phyloP scores from a whole-genome alignment of 306 rosid genomes.

The Parietaria judaica region DNA sequence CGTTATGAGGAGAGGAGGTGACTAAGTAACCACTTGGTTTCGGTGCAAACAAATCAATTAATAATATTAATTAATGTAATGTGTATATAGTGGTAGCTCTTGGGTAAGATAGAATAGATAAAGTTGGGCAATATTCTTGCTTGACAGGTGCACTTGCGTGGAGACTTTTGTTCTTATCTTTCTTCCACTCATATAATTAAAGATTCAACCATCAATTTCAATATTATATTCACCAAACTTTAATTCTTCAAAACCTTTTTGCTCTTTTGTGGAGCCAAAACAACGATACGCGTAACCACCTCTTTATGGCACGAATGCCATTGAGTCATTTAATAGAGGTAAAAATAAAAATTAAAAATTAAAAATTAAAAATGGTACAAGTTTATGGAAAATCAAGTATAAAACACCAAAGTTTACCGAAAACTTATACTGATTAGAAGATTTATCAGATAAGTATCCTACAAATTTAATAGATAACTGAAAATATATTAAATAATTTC shows the following conservation, averaged over 20 bases:
- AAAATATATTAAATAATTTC: no score
- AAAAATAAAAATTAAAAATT: no score
- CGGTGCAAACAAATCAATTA: background rate
- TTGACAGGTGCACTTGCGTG: slow-evolving; percentile 20
- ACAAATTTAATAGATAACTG: no score
- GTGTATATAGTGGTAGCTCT: background rate
- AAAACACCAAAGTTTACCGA: no score
- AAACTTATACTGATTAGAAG: no score
- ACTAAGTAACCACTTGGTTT: background rate
- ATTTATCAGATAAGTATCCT: no score
- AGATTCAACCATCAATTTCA: slow-evolving; percentile 22
- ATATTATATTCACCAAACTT: slow-evolving; percentile 13
- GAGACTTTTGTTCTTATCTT: slow-evolving; percentile 31
- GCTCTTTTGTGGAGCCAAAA: slow-evolving; percentile 17
- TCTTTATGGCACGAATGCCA: background rate
- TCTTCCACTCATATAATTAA: slow-evolving; percentile 1
- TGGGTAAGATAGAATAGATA: slow-evolving; percentile 3
- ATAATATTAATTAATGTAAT: no score
- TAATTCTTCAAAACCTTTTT: slow-evolving; percentile 9
- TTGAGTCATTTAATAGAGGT: no score
- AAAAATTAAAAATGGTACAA: no score
- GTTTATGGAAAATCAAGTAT: no score
- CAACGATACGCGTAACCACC: slow-evolving; percentile 16
- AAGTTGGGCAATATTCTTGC: slow-evolving; percentile 20
- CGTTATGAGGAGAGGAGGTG: background rate